Conservation (phyloP, 2,329 filamentous ascomycete genomes). For the Chrysosphaeria jannelii region DNA sequence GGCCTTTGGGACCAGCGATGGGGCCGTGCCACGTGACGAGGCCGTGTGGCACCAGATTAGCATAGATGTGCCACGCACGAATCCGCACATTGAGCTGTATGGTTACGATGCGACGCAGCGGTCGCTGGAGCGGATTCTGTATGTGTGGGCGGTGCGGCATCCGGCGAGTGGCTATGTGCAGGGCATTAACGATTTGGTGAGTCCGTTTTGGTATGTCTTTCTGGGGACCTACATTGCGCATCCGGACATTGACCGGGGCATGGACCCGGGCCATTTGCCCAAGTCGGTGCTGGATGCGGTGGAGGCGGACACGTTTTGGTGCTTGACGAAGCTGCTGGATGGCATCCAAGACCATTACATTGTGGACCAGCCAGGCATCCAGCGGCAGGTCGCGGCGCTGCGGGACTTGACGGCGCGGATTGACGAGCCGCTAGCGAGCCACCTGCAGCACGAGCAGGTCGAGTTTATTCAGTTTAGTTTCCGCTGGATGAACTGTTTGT, state of each 20-base stretch:
- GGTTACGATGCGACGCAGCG: conserved; percentile 87
- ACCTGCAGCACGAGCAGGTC: conserved; percentile 69
- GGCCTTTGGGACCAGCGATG: conserved; percentile 36
- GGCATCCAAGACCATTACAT: conserved; percentile 99
- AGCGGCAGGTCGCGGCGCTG: conserved; percentile 68
- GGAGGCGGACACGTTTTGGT: conserved; percentile 96
- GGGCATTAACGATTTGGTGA: conserved; percentile 93
- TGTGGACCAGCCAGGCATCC: conserved; percentile 86
- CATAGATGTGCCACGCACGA: conserved; percentile 88
- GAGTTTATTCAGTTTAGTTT: conserved; percentile 99
- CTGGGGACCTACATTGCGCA: conserved; percentile 87
- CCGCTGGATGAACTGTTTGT: conserved; percentile 95
- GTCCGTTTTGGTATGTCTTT: conserved; percentile 95
- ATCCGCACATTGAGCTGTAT: conserved; percentile 85
- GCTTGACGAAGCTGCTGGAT: conserved; percentile 86
- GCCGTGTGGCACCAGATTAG: conserved; percentile 99
- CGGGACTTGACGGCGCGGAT: conserved; percentile 78
- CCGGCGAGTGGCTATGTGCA: conserved; percentile 95
- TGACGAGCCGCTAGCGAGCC: conserved; percentile 54
- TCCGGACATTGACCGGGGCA: conserved; percentile 65
- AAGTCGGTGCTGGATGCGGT: conserved; percentile 80
- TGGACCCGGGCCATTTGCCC: conserved; percentile 88
- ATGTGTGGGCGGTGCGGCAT: conserved; percentile 92
- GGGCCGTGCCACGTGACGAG: conserved; percentile 34
- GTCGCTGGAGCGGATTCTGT: conserved; percentile 78